Conservation (phyloP, 2,329 filamentous ascomycete genomes). For the Harringtonia aguacate region DNA sequence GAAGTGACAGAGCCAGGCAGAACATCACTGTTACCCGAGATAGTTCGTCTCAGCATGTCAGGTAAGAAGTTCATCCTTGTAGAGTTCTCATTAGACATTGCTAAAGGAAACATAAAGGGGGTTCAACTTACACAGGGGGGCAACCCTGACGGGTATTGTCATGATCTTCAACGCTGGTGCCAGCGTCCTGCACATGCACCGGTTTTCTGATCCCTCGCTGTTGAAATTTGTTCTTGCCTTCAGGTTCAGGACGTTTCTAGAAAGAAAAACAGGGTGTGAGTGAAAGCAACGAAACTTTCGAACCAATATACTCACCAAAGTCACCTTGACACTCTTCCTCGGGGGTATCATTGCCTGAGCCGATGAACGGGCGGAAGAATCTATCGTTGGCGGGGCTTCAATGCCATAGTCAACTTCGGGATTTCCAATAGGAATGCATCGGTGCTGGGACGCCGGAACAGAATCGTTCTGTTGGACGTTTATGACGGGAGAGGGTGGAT, state of each 20-base stretch:
- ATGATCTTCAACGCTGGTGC: too few species aligned
- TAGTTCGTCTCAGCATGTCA: constrained; percentile 37
- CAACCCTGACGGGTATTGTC: background rate
- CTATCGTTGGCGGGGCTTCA: background rate
- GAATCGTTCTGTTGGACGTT: background rate
- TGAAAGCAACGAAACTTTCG: too few species aligned
- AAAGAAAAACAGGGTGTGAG: too few species aligned
- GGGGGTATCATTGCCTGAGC: background rate
- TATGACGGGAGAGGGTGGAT: constrained; percentile 39
- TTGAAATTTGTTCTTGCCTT: too few species aligned
- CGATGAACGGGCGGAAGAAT: background rate
- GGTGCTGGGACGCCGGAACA: background rate
- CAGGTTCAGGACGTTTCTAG: too few species aligned
- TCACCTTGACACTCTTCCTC: constrained; percentile 10
- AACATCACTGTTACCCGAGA: constrained; percentile 24
- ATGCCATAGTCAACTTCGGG: background rate
- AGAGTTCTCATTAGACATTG: background rate
- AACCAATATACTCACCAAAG: constrained; percentile 9
- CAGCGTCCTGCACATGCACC: too few species aligned
- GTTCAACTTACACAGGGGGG: background rate
- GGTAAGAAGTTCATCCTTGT: constrained; percentile 32
- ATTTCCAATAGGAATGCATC: constrained; percentile 2
- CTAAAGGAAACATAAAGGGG: background rate
- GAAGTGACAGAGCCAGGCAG: constrained; percentile 34
- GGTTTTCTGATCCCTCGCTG: too few species aligned